These are phyloP conservation scores for Monilinia polystroma DNA, from an alignment of 2,329 filamentous ascomycete genomes.

Conservation along the genomic window DNA sequence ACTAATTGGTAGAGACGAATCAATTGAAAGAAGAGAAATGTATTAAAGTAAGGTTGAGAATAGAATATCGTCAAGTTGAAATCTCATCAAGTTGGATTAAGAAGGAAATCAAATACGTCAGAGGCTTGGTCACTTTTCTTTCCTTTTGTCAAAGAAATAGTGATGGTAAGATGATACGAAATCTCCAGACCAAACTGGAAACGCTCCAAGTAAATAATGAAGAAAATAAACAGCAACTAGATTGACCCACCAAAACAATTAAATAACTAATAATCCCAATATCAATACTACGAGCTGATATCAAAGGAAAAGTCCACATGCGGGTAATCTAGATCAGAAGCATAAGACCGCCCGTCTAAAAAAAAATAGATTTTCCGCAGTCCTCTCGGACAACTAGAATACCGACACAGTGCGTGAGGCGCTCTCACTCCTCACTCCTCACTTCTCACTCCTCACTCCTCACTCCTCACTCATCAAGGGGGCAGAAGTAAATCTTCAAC, in stretches of 20 bases:
- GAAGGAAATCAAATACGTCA: background rate
- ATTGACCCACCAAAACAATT: constrained; percentile 3
- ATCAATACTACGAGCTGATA: background rate
- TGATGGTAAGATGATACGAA: background rate
- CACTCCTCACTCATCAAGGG: too few relatives aligned
- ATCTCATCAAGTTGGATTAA: background rate
- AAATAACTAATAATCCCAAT: background rate
- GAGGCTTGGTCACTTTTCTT: background rate
- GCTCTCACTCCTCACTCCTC: too few relatives aligned
- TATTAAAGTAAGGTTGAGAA: background rate
- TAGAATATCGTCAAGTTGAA: background rate
- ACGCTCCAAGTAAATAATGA: background rate
- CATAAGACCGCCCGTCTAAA: background rate
- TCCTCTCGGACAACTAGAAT: constrained; percentile 15
- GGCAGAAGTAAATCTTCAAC: background rate
- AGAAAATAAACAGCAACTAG: background rate
- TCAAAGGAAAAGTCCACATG: background rate
- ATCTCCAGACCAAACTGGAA: background rate
- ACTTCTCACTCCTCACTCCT: too few relatives aligned
- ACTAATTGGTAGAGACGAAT: background rate
- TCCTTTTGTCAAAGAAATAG: background rate
- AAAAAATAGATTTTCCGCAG: constrained; percentile 1
- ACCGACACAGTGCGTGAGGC: constrained; percentile 7
- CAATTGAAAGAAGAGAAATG: background rate
- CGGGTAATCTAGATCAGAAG: background rate